A percentile compares a stretch with the other conserved stretches of the same genome.
These are phyloP conservation scores for Heterobasidion occidentale DNA, from an alignment of 1,284 basidiomycete genomes.

Conservation along the genomic window DNA sequence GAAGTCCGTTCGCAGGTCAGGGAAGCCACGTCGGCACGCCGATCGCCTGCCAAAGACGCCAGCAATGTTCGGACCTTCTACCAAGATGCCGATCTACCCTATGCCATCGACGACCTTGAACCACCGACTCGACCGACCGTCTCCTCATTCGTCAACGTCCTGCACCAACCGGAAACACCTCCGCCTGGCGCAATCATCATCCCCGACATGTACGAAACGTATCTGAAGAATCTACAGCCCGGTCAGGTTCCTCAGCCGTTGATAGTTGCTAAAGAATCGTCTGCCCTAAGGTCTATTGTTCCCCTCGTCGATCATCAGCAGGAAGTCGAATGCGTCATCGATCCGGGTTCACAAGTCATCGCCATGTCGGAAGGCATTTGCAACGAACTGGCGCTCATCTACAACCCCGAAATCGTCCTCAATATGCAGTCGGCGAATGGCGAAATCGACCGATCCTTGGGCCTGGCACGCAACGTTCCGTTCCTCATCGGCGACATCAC, in stretches of 20 bases:
- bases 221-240: not conserved
- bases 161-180: not conserved
- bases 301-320: not conserved
- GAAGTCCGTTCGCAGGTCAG: not conserved
- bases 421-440: slow-evolving; percentile 16
- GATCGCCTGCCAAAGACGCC: not conserved
- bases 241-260: not conserved
- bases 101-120: not conserved
- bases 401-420: not conserved
- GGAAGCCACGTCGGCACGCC: not conserved
- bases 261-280: not conserved
- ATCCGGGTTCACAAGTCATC: not conserved
- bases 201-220: not conserved
- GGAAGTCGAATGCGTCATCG: not conserved
- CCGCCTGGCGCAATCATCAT: not conserved
- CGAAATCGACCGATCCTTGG: slow-evolving; percentile 14
- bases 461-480: slow-evolving; percentile 12
- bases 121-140: not conserved
- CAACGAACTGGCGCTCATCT: not conserved
- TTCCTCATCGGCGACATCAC: slow-evolving; percentile 1
- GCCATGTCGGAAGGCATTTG: not conserved
- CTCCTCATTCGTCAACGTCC: not conserved
- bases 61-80: not conserved
- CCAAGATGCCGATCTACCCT: not conserved
- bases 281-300: not conserved